These are phyloP conservation scores for Metarhizium humberi DNA, from an alignment of 2,329 filamentous ascomycete species.

Conservation along the genomic window DNA sequence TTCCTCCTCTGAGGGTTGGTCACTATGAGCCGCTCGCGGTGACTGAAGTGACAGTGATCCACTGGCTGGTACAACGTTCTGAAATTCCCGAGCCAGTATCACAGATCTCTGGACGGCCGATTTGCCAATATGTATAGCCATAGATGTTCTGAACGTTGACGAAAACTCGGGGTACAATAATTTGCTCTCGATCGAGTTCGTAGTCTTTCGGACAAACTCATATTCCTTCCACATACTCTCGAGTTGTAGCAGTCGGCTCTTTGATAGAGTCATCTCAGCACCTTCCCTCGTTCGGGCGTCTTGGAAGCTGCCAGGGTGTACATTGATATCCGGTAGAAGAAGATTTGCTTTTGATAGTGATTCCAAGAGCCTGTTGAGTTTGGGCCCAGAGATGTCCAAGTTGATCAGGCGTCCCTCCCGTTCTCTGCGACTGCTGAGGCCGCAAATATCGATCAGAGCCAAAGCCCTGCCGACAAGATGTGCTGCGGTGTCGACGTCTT, in stretches of 20 bases:
- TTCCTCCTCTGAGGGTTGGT: slow-evolving; percentile 1
- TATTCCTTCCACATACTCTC: slow-evolving; percentile 25
- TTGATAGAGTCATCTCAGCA: slow-evolving; percentile 4
- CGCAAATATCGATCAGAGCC: slow-evolving; percentile 27
- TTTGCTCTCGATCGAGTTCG: slow-evolving; percentile 24
- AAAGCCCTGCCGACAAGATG: slow-evolving; percentile 22
- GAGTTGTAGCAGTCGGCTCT: slow-evolving; percentile 21
- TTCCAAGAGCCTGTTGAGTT: slow-evolving; percentile 15
- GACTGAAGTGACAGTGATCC: not conserved
- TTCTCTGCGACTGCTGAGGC: slow-evolving; percentile 11
- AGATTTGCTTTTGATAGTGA: slow-evolving; percentile 11
- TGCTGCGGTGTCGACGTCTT: slow-evolving; percentile 10
- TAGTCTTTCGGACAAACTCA: slow-evolving; percentile 17
- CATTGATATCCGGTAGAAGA: slow-evolving; percentile 1
- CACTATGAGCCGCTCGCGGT: not conserved
- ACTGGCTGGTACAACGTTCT: not conserved
- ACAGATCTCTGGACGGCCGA: slow-evolving; percentile 12
- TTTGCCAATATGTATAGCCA: slow-evolving; percentile 18
- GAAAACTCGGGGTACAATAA: slow-evolving; percentile 21
- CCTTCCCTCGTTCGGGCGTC: not conserved
- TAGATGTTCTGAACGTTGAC: slow-evolving; percentile 17
- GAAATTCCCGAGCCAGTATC: slow-evolving; percentile 15
- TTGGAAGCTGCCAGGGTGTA: not conserved
- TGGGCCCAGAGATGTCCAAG: slow-evolving; percentile 15
- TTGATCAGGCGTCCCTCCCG: slow-evolving; percentile 12